phyloP scores from a whole-genome alignment of 371 early-diverging fungal genomes.

The Mucor ambiguus region DNA sequence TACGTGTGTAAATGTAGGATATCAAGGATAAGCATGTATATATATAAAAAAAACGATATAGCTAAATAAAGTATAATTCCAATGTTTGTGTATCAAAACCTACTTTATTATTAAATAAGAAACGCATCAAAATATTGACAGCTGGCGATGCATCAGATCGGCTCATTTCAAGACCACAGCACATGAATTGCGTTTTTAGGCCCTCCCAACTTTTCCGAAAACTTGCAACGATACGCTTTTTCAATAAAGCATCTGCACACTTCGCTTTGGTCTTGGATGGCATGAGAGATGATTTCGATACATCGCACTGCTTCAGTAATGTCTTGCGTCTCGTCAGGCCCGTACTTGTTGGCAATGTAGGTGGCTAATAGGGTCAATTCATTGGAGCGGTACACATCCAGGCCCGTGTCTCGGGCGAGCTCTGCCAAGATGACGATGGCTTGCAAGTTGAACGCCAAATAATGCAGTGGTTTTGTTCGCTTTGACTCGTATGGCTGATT shows the following conservation, averaged over 20 bases:
- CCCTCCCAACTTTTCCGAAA: conserved; percentile 29
- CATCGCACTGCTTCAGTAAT: conserved; percentile 35
- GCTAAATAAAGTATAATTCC: conserved; percentile 3
- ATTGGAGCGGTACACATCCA: conserved; percentile 13
- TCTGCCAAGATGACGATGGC: conserved; percentile 37
- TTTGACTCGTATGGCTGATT: conserved; percentile 43
- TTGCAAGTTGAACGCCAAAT: conserved; percentile 45
- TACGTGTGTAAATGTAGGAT: background rate
- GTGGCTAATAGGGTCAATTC: conserved; percentile 24
- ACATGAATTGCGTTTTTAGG: conserved; percentile 33
- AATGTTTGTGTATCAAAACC: background rate
- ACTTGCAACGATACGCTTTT: conserved; percentile 19
- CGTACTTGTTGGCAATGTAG: conserved; percentile 19
- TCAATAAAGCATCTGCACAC: conserved; percentile 25
- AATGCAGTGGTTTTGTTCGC: conserved; percentile 42
- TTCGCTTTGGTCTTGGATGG: conserved; percentile 11
- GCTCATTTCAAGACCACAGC: conserved; percentile 27
- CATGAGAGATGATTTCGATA: conserved; percentile 23
- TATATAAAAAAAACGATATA: conserved; percentile 3
- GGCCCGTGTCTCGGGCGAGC: conserved; percentile 19
- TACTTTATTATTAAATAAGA: background rate
- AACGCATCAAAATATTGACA: conserved; percentile 1
- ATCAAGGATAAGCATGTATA: background rate
- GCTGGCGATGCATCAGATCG: background rate
- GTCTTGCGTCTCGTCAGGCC: conserved; percentile 28